Percentiles rank a stretch among this genome's conserved stretches.
Evolutionary conservation across 1,284 basidiomycete genomes (phyloP).

Genomic region (Marasmius tenuissimus): DNA sequence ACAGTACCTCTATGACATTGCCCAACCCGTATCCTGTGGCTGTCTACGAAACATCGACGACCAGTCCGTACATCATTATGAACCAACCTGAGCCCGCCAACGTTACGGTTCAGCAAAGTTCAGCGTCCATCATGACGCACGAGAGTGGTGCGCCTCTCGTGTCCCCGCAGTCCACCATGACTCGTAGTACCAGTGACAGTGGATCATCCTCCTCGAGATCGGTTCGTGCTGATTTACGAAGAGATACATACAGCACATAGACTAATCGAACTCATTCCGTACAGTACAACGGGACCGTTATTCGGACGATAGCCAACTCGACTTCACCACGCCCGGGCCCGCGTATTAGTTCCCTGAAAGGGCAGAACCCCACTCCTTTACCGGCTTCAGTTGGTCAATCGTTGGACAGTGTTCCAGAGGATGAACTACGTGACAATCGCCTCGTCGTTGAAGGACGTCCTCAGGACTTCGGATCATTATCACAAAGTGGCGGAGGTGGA

Average conservation of each 20-base stretch:
- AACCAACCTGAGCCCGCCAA: too few relatives aligned
- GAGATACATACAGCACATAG: too few relatives aligned
- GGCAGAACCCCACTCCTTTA: not conserved
- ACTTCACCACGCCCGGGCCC: conserved; percentile 11
- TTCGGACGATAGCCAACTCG: conserved; percentile 6
- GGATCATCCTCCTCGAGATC: too few relatives aligned
- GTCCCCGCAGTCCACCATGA: too few relatives aligned
- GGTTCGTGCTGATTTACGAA: too few relatives aligned
- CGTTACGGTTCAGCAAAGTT: too few relatives aligned
- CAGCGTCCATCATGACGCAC: too few relatives aligned
- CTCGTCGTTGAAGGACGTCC: conserved; percentile 19
- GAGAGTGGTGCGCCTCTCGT: too few relatives aligned
- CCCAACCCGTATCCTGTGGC: not conserved
- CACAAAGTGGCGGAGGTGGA: conserved; percentile 1
- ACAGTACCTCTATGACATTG: not conserved
- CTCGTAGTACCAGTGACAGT: too few relatives aligned
- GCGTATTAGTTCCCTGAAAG: not conserved
- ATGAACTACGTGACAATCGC: conserved; percentile 18
- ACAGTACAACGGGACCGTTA: not conserved
- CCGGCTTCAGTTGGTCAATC: conserved; percentile 10
- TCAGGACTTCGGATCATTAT: conserved; percentile 20
- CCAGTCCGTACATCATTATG: too few relatives aligned
- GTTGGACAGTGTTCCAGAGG: conserved; percentile 11
- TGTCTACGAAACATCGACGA: too few relatives aligned
- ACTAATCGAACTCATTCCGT: not conserved